Base-by-base conservation (phyloP, 129 eudicot genomes). In the Heracleum sosnowskyi region DNA sequence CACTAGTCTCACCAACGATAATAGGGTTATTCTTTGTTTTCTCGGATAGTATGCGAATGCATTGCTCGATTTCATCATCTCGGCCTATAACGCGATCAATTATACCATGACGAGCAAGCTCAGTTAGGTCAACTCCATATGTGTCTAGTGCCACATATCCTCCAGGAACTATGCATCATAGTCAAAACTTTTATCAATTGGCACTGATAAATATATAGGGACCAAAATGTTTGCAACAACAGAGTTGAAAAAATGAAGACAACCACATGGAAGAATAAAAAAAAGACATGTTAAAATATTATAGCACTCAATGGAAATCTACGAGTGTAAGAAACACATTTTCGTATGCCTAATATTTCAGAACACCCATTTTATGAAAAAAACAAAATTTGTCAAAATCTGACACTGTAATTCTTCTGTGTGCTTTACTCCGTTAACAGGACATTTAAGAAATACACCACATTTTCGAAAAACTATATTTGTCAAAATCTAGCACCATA, bases 11-110 rank as follows among this genome's bases (percentile, higher is more conserved):
- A 33, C 98, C 97, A 63, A 94, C 88, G 45, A 94, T 94, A 63
- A 94, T 96, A 44, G 96, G 98, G 83, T 94, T 94, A 73, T 94
- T 94, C 83, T 94, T 94, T 47, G 96, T 91, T 82, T 96, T 82
- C 33, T 97, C 89, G 41, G 91, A 88, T 74, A 94, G 80, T 66
- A 94, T 91, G 79, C 91, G 97, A 31, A 94, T 94, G 76, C 98
- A 94, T 39, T 96, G 89, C 42, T 97, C 81, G 24, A 94, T 94
- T 83, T 91, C 98, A 82, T 90, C 98, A 80, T 91, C 97, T 42
- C 98, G 91, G 22, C 97, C 98, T 47, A 88, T 90, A 15, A 94
- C 98, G 7, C 97, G 98, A 85, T 94, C 97, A 35, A 94, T 93
- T 78, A 91, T 94, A 49, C 96, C 98, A 73, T 87, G 89, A 68